Base-by-base conservation (phyloP, 768 basidiomycete genomes). In the Cubamyces sp. region DNA sequence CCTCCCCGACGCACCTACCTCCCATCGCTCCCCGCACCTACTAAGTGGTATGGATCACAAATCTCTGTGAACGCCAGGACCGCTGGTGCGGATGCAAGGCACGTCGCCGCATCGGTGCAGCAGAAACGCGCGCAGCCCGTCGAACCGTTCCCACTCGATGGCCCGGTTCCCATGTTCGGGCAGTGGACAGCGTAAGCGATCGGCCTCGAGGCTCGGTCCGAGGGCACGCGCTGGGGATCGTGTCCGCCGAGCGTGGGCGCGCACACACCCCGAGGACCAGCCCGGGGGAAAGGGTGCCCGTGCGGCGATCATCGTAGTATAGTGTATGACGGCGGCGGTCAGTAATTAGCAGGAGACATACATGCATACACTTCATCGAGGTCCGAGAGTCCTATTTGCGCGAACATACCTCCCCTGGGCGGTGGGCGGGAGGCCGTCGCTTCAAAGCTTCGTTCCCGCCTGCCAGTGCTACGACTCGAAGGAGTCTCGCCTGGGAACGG, bases 1-100 rank as follows among this genome's bases (percentile, higher is more conserved):
- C 34, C 34, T 34, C 34, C 34, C 34, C 34, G 34, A 34, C 34
- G 34, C 34, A 50, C 25, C 25, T 28, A 30, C 14, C 28, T 15
- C 12, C 3, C 23, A 9, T 37, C 19, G 11, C 19, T 21, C 21
- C 21, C 37, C 34, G 14, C 41, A 14, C 42, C 41, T 14, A 42
- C 42, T 23, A 40, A 25, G 39, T 25, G 54, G 43, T n/a, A 16
- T 12, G 21, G 43, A 6, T 26, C 25, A 41, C 39, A 19, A 46
- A 3, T 9, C 8, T 8, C 47, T 41, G 52, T 18, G 46, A 48
- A 28, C 18, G 34, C 18, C 18, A n/a, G 37, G n/a, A 9, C 61
- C 61, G 19, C 37, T 15, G 42, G 16, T 51, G n/a, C 42, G 61
- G 61, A 55, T 50, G 49, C 55, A 51, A 61, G 61, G 61, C 55